Base-by-base conservation (phyloP, 768 basidiomycete species). In the Naganishia randhawae region DNA sequence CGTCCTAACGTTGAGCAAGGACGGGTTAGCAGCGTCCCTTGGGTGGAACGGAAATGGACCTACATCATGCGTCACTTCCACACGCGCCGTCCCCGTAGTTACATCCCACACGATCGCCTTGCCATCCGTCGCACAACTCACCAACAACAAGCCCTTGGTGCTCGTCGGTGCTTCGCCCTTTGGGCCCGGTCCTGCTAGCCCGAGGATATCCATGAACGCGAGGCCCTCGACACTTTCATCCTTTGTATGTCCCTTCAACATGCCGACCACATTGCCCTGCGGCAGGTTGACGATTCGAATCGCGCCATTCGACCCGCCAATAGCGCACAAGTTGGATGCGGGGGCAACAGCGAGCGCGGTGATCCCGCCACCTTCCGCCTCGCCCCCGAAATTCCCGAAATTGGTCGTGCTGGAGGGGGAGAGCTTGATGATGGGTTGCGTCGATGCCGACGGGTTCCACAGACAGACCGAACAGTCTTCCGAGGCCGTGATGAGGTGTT, bases 91-190 rank as follows among this genome's bases (percentile, higher is more conserved):
- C 84, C 91, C 91, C 29, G 91, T 94, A 57, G 84, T 84, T 50
- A 94, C 83, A 81, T 99, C 96, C 93, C 95, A 99, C 37, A 97
- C 87, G 73, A 90, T 92, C 19, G 87, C 89, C 76, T 92, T 94
- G 0, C 93, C 92, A 75, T 99, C 96, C 4, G 95, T 97, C 5
- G 86, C 92, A 13, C 90, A 94, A 1, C 90, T 92, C 0, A 91
- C 86, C 13, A 88, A 87, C 22, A 90, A 86, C 14, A 80, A 73
- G 37, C 78, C 78, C 65, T 80, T 80, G 17, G 78, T 80, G 35
- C 65, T 63, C 13, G 27, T 45, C n/a, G 82, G 80, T 9, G 72
- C 82, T 9, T 85, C 86, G 3, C 73, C 74, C 25, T 69, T 64
- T 29, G 50, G 50, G n/a, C 63, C 63, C 4, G 69, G 69, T 0